Base-by-base conservation (phyloP, 2,329 filamentous ascomycete genomes). In the Pochonia chlamydosporia region DNA sequence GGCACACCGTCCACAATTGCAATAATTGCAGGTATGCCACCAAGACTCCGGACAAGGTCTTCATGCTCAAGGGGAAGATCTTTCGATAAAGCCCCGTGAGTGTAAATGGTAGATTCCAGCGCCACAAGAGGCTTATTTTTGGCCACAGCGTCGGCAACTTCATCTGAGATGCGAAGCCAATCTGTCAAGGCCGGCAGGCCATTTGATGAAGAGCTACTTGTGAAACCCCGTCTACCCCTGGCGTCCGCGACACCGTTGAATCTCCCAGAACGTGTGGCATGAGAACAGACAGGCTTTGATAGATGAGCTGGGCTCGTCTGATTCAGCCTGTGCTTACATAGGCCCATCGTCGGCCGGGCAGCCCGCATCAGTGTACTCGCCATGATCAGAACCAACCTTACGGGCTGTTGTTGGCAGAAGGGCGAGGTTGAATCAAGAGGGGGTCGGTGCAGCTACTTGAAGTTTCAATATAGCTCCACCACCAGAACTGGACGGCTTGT, bases 41-140 rank as follows among this genome's bases (percentile, higher is more conserved):
- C 93, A 65, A 90, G 79, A 35, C 76, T 73, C 40, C 93, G 85
- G 43, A 97, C 87, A 35, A 95, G 76, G 11, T 84, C 82, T 61
- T 96, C 89, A 50, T 97, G 79, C 65, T 97, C 89, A 44, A 95
- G 77, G 40, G 85, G 78, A 18, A 81, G 70, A 40, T 78, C 75
- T 28, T 82, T 79, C n/a, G 89, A 88, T 13, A 99, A 74, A 20
- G 86, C 83, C 35, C 90, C 91, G 68, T 99, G 93, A 1, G 93
- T 99, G 67, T 99, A 97, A 57, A 99, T 97, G 4, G 93, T 96
- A 2, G 89, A 90, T 67, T 99, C 93, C 4, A 99, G 76, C 14
- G 92, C 93, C 10, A 99, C 91, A 4, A 99, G 84, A 1, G 93
- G 92, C 58, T 82, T 84, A 48, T 84, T 82, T 11, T 81, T 78